Percentiles rank a stretch among this genome's conserved stretches.
Evolutionary conservation across 805 yeast species (phyloP).

Genomic region (Saccharomycopsis microspora): DNA sequence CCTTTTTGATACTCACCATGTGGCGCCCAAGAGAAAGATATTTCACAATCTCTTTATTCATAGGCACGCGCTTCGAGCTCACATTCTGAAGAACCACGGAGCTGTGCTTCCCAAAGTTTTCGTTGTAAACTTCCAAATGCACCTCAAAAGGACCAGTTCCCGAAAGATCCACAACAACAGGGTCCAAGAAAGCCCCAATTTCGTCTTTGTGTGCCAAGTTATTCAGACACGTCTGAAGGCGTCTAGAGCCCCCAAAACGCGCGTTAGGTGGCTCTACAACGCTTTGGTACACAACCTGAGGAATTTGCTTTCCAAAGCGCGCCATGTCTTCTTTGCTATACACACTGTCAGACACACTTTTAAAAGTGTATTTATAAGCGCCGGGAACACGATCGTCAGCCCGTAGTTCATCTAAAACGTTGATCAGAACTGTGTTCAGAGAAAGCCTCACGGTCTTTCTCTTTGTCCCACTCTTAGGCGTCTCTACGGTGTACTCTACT

Average conservation of each 20-base stretch:
- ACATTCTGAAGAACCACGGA: conserved; percentile 34
- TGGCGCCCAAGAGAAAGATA: conserved; percentile 63
- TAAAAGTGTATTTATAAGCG: conserved; percentile 46
- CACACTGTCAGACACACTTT: conserved; percentile 51
- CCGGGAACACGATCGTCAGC: conserved; percentile 35
- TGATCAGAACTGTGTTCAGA: conserved; percentile 37
- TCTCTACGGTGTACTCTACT: conserved; percentile 50
- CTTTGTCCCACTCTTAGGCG: conserved; percentile 40
- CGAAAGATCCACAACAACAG: conserved; percentile 41
- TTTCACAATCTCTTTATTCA: conserved; percentile 32
- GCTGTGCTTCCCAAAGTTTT: conserved; percentile 42
- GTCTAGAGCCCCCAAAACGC: conserved; percentile 28
- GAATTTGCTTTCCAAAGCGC: conserved; percentile 19
- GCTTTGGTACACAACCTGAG: conserved; percentile 32
- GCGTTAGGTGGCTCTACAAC: conserved; percentile 58
- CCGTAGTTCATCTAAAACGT: conserved; percentile 21
- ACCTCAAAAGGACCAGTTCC: conserved; percentile 58
- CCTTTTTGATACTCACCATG: conserved; percentile 40
- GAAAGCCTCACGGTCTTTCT: conserved; percentile 36
- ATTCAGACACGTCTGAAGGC: conserved; percentile 37
- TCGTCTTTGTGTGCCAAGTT: conserved; percentile 20
- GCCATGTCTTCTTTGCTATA: conserved; percentile 35
- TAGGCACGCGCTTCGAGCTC: conserved; percentile 25
- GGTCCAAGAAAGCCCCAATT: conserved; percentile 25
- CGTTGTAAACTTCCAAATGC: conserved; percentile 48